Evolutionary conservation across 345 rosid species (phyloP).

Genomic region (Pelargonium nanum): DNA sequence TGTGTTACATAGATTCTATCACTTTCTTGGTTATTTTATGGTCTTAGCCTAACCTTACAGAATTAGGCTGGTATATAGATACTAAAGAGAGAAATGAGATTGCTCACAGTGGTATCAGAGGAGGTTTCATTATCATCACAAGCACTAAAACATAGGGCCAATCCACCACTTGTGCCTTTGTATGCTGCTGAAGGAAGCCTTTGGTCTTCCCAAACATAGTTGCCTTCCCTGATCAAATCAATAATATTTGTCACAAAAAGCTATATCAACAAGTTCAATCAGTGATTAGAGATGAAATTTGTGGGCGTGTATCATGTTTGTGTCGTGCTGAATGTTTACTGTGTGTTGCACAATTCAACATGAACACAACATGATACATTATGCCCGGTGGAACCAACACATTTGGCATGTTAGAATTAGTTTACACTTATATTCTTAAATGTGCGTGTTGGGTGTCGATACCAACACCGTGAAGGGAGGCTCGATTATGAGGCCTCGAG

Average conservation of each 20-base stretch:
- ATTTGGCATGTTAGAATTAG: too few species aligned
- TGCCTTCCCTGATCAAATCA: conserved; percentile 40
- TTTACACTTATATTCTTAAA: too few species aligned
- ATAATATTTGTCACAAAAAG: neutral
- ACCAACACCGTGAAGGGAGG: too few species aligned
- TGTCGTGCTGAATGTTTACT: too few species aligned
- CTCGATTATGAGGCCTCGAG: too few species aligned
- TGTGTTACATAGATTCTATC: neutral
- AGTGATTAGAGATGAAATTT: too few species aligned
- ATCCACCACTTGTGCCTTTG: conserved; percentile 69
- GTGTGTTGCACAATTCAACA: too few species aligned
- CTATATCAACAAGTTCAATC: too few species aligned
- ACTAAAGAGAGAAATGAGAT: neutral
- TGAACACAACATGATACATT: too few species aligned
- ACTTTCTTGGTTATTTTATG: neutral
- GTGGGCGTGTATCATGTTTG: too few species aligned
- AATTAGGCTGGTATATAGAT: neutral
- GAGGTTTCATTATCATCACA: conserved; percentile 52
- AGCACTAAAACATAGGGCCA: conserved; percentile 60
- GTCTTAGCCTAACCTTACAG: neutral
- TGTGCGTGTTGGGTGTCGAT: too few species aligned
- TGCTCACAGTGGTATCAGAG: conserved; percentile 43
- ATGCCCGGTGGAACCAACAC: too few species aligned
- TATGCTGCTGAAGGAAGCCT: conserved; percentile 14
- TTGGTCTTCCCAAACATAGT: conserved; percentile 55